A percentile compares a stretch with the other conserved stretches of the same genome.
phyloP scores from a whole-genome alignment of 805 yeast species.

The Saccharomycopsis amapae region DNA sequence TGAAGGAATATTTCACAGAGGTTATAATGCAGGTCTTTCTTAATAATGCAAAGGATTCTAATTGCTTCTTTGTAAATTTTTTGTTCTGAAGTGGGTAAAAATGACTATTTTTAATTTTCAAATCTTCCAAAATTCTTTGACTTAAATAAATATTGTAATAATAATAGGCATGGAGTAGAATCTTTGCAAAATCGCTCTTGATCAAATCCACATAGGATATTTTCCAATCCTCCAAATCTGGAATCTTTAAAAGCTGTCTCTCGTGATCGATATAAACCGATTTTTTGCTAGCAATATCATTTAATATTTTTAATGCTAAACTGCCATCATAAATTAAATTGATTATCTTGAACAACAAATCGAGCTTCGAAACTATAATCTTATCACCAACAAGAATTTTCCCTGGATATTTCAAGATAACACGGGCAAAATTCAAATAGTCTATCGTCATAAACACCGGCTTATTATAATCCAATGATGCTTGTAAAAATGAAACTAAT shows the following conservation, averaged over 20 bases:
- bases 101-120: slow-evolving; percentile 6
- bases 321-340: slow-evolving; percentile 25
- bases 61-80: slow-evolving; percentile 25
- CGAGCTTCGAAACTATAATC: slow-evolving; percentile 44
- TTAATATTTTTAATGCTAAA: slow-evolving; percentile 23
- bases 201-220: slow-evolving; percentile 39
- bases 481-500: slow-evolving; percentile 45
- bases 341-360: slow-evolving; percentile 30
- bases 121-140: slow-evolving; percentile 31
- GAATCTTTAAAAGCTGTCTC: slow-evolving; percentile 24
- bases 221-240: slow-evolving; percentile 40
- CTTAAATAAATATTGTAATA: slow-evolving; percentile 39
- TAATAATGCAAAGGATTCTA: slow-evolving; percentile 25
- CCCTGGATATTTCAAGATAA: slow-evolving; percentile 42
- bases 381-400: slow-evolving; percentile 39
- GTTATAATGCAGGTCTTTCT: slow-evolving; percentile 32
- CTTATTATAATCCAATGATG: slow-evolving; percentile 43
- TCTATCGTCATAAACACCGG: slow-evolving; percentile 36
- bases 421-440: slow-evolving; percentile 35
- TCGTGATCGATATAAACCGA: slow-evolving; percentile 24
- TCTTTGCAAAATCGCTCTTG: slow-evolving; percentile 42
- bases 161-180: slow-evolving; percentile 40
- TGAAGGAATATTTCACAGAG: slow-evolving; percentile 38
- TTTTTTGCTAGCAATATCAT: slow-evolving; percentile 28
- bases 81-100: slow-evolving; percentile 25